Conservation (phyloP, 1,284 basidiomycete genomes). For the Rhodotorula glutinis region DNA sequence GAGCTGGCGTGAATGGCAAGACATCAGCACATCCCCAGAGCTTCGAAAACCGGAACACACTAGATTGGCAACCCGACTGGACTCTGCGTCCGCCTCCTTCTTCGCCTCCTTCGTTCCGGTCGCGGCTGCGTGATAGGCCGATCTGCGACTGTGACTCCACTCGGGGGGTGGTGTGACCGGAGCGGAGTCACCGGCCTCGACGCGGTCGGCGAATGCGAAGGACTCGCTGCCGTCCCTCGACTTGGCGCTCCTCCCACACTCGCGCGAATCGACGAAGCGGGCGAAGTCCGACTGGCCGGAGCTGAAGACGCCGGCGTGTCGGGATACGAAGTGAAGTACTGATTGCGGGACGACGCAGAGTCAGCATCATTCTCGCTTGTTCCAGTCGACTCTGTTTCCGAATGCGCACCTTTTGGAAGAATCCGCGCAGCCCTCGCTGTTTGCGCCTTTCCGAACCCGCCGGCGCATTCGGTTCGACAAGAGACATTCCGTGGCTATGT, state of each 20-base stretch:
- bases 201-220: neutral
- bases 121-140: constrained; percentile 17
- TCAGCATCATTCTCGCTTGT: too few species aligned
- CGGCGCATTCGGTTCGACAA: neutral
- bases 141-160: constrained; percentile 23
- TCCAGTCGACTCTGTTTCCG: too few species aligned
- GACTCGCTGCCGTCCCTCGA: too few species aligned
- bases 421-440: constrained; percentile 1
- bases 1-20: neutral
- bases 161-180: constrained; percentile 24
- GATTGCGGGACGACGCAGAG: too few species aligned
- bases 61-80: constrained; percentile 30
- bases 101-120: constrained; percentile 2
- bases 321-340: constrained; percentile 3
- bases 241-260: neutral
- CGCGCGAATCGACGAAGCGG: neutral
- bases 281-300: neutral
- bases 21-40: too few species aligned
- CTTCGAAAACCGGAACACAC: constrained; percentile 13
- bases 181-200: constrained; percentile 7
- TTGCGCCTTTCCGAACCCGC: neutral
- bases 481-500: neutral
- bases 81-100: constrained; percentile 22
- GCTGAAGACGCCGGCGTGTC: neutral
- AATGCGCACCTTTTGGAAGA: constrained; percentile 25